Conservation (phyloP, 2,329 filamentous ascomycete species). For the Coniella vitis region DNA sequence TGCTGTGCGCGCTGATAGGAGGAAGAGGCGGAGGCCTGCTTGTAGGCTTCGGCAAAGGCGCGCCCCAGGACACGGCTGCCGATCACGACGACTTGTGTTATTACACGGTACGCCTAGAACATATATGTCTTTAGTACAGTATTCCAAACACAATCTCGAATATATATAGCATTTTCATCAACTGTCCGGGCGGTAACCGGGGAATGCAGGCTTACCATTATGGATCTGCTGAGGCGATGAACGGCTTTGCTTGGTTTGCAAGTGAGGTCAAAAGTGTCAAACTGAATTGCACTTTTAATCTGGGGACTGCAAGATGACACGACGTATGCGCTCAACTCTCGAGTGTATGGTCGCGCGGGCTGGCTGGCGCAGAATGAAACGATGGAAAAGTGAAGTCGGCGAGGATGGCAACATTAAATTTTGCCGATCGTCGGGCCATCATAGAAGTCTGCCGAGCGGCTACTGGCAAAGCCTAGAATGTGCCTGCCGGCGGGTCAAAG, state of each 20-base stretch:
- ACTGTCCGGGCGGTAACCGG: too few relatives aligned
- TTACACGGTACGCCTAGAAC: constrained; percentile 79
- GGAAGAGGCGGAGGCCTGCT: constrained; percentile 83
- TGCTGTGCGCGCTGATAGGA: constrained; percentile 70
- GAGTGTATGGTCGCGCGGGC: not conserved
- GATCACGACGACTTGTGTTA: constrained; percentile 87
- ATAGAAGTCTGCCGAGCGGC: not conserved
- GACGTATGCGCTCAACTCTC: not conserved
- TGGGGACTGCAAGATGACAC: not conserved
- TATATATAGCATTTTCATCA: too few relatives aligned
- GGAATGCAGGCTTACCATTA: constrained; percentile 20
- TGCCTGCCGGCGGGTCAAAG: not conserved
- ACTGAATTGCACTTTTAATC: not conserved
- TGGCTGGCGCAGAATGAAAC: not conserved
- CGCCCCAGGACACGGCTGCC: constrained; percentile 88
- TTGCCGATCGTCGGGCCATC: constrained; percentile 14
- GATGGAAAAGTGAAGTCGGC: constrained; percentile 1
- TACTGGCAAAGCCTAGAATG: not conserved
- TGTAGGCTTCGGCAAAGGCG: constrained; percentile 90
- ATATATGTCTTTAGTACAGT: not conserved
- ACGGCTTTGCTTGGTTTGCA: not conserved
- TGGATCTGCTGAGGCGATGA: constrained; percentile 5
- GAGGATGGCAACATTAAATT: constrained; percentile 14
- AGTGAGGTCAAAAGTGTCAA: not conserved
- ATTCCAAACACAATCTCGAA: too few relatives aligned